Conservation (phyloP, 129 eudicot genomes). For the Chrysanthemum lavandulifolium region DNA sequence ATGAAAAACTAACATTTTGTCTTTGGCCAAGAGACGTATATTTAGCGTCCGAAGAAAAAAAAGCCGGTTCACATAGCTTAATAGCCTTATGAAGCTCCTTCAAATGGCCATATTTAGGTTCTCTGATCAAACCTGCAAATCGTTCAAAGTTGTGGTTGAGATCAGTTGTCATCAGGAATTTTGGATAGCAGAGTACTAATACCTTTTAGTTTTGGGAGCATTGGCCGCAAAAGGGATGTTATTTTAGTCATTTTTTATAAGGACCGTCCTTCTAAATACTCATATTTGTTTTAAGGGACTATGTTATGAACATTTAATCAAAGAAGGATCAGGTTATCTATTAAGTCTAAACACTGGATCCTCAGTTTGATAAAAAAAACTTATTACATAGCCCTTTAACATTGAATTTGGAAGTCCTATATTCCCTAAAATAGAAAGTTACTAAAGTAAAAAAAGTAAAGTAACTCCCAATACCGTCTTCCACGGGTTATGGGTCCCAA, state of each 20-base stretch:
- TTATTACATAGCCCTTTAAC: not conserved
- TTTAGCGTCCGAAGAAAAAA: conserved; percentile 67
- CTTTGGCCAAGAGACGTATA: conserved; percentile 53
- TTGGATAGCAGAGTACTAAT: not conserved
- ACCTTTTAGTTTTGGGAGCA: not conserved
- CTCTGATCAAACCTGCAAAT: conserved; percentile 71
- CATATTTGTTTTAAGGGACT: not conserved
- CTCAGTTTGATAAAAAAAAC: not conserved
- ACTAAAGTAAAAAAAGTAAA: not conserved
- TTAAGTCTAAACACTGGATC: not conserved
- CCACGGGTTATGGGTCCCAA: too few relatives aligned
- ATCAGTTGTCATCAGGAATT: not conserved
- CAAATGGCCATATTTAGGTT: conserved; percentile 87
- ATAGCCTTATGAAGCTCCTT: conserved; percentile 87
- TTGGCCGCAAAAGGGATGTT: not conserved
- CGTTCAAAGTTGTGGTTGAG: not conserved
- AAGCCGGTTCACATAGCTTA: conserved; percentile 70
- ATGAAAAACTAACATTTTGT: conserved; percentile 52
- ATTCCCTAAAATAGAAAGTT: not conserved
- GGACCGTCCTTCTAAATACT: not conserved
- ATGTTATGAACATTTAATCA: not conserved
- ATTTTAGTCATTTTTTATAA: not conserved
- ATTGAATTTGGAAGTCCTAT: not conserved
- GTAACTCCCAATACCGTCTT: too few relatives aligned
- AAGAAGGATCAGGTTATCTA: not conserved